Evolutionary conservation across 179 eudicot genomes (phyloP).

Genomic region (Beta corolliflora): DNA sequence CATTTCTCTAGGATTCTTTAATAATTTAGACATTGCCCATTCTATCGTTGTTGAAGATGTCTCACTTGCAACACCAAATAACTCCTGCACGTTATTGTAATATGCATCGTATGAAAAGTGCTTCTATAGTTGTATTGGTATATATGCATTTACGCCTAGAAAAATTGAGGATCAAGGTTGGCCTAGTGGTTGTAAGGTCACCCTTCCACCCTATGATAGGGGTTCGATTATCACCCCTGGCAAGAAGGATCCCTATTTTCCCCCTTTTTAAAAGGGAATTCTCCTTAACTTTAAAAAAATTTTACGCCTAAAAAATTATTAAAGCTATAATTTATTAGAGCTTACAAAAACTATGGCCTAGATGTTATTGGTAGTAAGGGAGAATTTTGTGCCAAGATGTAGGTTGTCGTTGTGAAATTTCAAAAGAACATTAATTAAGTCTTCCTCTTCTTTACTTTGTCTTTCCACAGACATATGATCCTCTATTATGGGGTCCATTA

Average conservation of each 20-base stretch:
- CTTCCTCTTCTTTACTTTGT: conserved; percentile 13
- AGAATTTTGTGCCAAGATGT: not conserved
- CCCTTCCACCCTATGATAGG: too few species aligned
- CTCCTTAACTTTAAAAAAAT: too few species aligned
- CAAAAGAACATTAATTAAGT: conserved; percentile 29
- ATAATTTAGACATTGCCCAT: conserved; percentile 34
- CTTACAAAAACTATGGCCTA: not conserved
- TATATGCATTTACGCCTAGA: too few species aligned
- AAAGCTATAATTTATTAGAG: too few species aligned
- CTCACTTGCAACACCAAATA: conserved; percentile 16
- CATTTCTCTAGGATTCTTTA: conserved; percentile 26
- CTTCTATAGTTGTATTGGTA: too few species aligned
- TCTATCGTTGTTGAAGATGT: conserved; percentile 19
- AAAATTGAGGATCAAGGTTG: too few species aligned
- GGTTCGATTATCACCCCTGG: too few species aligned
- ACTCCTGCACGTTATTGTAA: not conserved
- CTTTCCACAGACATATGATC: conserved; percentile 1
- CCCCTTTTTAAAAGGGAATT: too few species aligned
- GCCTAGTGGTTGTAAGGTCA: too few species aligned
- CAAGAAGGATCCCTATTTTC: too few species aligned
- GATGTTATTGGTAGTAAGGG: conserved; percentile 24
- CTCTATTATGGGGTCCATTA: conserved; percentile 26
- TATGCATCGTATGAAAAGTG: too few species aligned
- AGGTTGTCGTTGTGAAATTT: conserved; percentile 21
- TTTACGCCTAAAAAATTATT: too few species aligned